A percentile compares a stretch with the other conserved stretches of the same genome.
These are phyloP conservation scores for Lentinula novae-zelandiae DNA, from an alignment of 1,284 basidiomycete species.

Conservation along the genomic window DNA sequence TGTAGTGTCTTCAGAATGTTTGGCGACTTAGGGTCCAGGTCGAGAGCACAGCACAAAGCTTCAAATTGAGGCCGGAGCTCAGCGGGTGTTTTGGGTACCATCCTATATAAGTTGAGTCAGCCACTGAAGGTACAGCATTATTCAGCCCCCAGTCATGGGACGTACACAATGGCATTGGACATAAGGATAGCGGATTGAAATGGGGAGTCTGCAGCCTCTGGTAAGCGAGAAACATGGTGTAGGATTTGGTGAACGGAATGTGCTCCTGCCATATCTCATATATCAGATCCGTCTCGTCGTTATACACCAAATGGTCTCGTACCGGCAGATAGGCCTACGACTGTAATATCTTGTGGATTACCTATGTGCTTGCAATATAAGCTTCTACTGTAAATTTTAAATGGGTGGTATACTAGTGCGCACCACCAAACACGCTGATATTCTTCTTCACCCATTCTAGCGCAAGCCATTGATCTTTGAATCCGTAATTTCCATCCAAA, in stretches of 20 bases:
- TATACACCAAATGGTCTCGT: constrained; percentile 4
- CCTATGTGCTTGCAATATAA: constrained; percentile 30
- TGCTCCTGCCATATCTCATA: constrained; percentile 39
- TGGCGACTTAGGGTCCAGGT: constrained; percentile 48
- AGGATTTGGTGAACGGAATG: constrained; percentile 75
- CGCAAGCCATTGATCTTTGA: constrained; percentile 74
- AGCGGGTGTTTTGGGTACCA: constrained; percentile 51
- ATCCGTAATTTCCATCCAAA: constrained; percentile 70
- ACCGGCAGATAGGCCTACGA: constrained; percentile 72
- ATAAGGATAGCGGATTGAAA: constrained; percentile 65
- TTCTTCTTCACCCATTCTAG: constrained; percentile 59
- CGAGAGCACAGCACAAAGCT: constrained; percentile 52
- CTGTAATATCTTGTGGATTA: constrained; percentile 52
- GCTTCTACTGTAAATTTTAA: not conserved
- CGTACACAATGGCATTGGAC: constrained; percentile 71
- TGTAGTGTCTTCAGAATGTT: constrained; percentile 46
- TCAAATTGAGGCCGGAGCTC: constrained; percentile 61
- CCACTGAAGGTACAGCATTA: not conserved
- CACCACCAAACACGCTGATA: constrained; percentile 59
- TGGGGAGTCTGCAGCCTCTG: constrained; percentile 51
- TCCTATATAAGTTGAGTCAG: constrained; percentile 20
- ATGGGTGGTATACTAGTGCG: not conserved
- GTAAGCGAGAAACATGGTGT: constrained; percentile 65
- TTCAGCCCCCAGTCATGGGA: constrained; percentile 2
- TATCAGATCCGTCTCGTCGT: not conserved